phyloP scores from a whole-genome alignment of 1,284 basidiomycete species.

The Pulchroboletus neoregius region DNA sequence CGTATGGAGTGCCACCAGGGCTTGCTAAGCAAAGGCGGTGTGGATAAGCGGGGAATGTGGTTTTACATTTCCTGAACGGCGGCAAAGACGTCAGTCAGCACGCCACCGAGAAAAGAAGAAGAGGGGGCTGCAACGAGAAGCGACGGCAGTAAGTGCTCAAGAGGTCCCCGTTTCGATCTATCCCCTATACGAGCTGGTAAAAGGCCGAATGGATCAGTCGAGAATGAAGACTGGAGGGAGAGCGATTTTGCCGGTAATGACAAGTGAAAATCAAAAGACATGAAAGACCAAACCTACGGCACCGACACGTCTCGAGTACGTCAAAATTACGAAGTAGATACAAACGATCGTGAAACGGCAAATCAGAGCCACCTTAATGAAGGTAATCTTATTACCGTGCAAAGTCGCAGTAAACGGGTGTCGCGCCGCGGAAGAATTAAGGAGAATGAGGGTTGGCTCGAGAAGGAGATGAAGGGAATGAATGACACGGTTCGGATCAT shows the following conservation, averaged over 20 bases:
- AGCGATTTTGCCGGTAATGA: slow-evolving; percentile 21
- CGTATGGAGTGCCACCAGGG: slow-evolving; percentile 2
- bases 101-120: slow-evolving; percentile 4
- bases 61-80: slow-evolving; percentile 6
- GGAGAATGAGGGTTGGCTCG: slow-evolving; percentile 15
- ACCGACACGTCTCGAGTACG: slow-evolving; percentile 30
- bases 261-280: slow-evolving; percentile 25
- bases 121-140: slow-evolving; percentile 9
- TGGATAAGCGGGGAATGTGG: slow-evolving; percentile 11
- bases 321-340: slow-evolving; percentile 19
- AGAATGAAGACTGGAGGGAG: slow-evolving; percentile 7
- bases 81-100: slow-evolving; percentile 18
- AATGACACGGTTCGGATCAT: slow-evolving; percentile 25
- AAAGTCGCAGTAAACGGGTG: slow-evolving; percentile 3
- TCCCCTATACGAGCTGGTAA: not conserved
- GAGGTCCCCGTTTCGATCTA: slow-evolving; percentile 24
- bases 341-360: slow-evolving; percentile 19
- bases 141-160: slow-evolving; percentile 1
- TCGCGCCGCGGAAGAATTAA: slow-evolving; percentile 10
- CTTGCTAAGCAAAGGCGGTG: not conserved
- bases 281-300: slow-evolving; percentile 16
- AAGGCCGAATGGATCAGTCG: slow-evolving; percentile 7
- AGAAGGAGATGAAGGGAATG: slow-evolving; percentile 9
- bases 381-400: slow-evolving; percentile 28
- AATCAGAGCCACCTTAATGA: slow-evolving; percentile 22